Percentiles rank a stretch among this genome's conserved stretches.
Conservation (phyloP, 495 filamentous ascomycete genomes). For the Lophiotrema nucula region DNA sequence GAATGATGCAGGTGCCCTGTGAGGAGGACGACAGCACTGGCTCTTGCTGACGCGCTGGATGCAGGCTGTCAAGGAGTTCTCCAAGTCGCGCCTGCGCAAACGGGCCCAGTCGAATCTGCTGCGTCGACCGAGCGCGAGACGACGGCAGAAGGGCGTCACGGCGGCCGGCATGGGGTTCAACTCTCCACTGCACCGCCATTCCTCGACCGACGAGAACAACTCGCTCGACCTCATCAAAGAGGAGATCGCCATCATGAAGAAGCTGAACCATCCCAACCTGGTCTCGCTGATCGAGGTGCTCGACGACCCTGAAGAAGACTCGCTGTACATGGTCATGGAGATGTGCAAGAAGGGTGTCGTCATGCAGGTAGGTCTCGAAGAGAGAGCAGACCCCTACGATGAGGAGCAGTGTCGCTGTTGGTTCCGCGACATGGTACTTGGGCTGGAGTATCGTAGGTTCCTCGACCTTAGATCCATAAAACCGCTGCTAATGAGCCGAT, state of each 20-base stretch:
- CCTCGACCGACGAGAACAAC: constrained; percentile 60
- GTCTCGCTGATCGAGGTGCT: constrained; percentile 92
- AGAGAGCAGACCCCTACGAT: constrained; percentile 77
- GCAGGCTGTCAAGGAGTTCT: constrained; percentile 96
- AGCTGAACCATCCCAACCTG: constrained; percentile 88
- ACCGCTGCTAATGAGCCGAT: background rate
- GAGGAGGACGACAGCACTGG: constrained; percentile 4
- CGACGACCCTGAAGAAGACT: constrained; percentile 93
- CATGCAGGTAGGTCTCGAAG: constrained; percentile 92
- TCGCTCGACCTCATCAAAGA: constrained; percentile 86
- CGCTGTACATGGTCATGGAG: constrained; percentile 96
- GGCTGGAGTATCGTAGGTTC: constrained; percentile 82
- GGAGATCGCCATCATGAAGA: constrained; percentile 99
- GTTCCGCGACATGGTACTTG: constrained; percentile 94
- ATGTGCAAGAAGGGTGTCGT: constrained; percentile 98
- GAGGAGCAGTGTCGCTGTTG: constrained; percentile 81
- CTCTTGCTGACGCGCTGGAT: constrained; percentile 23
- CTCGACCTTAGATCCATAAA: background rate
- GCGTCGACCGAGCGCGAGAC: constrained; percentile 59
- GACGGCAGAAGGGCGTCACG: constrained; percentile 51
- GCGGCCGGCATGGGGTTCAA: constrained; percentile 60
- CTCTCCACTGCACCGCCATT: constrained; percentile 58
- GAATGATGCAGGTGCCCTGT: constrained; percentile 25
- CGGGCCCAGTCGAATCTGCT: constrained; percentile 90
- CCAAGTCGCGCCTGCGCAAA: constrained; percentile 87